Evolutionary conservation across 352 stramenopile genomes (phyloP), one percentile per base, ranked within the genome.

Genomic region (Pythium folliculosum): DNA sequence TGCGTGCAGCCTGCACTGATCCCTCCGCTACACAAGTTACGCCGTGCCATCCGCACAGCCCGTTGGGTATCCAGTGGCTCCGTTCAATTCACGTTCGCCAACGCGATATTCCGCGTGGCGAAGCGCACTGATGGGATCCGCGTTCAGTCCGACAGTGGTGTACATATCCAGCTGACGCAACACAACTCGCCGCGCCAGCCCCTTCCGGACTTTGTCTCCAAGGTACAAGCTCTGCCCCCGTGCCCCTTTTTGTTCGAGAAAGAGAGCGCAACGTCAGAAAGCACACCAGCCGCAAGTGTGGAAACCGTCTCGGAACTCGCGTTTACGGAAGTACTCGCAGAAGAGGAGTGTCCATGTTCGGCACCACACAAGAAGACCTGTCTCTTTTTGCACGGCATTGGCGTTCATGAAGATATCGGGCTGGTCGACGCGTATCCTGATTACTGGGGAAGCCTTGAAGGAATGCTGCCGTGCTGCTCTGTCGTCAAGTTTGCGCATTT

Each of bases 371-470:
- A 62, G 37, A 82, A 80, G 45, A 73, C 67, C 38, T 85, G 77
- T 37, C 27, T 85, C 47, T 81, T 85, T 47, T 57, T 82, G 5
- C 77, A 85, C 56, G 77, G 77, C n/a, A 75, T 85, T 12, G 77
- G 73, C 17, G 65, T 77, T 3, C 44, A 56, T 48, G 45, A 70
- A 3, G 65, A 76, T 17, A 25, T 77, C 8, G 73, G 71, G 22
- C 44, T 80, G 0, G 44, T 70, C 3, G 52, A 69, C 51, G 48
- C 56, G 7, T 81, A 73, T 35, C 44, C 69, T 0, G 50, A 49
- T 3, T 80, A 80, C 40, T 80, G 70, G 67, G 70, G 73, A 2
- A 21, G 45, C 1, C 66, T 77, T n/a, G 38, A 65, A 40, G 27
- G 17, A 14, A 35, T 55, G 14, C 25, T 73, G 38, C 64, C 63